Base-by-base conservation (phyloP, 805 yeast genomes). In the Pichia thaimueangensis region DNA sequence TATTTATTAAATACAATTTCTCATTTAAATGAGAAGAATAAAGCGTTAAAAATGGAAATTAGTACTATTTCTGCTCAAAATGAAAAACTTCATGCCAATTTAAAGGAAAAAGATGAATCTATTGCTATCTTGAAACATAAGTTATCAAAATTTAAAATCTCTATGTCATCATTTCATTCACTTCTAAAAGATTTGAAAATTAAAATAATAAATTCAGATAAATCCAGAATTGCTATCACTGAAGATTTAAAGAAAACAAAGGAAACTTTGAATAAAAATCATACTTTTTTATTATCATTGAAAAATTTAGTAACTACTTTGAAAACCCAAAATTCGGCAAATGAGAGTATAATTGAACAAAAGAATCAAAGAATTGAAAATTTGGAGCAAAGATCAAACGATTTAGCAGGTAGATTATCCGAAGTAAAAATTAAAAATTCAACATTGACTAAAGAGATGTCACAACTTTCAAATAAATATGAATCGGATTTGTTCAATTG, bases 391-490 rank as follows among this genome's bases (percentile, higher is more conserved):
- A 68, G 63, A 39, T 47, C 69, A 6, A 69, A 71, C 53, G 70
- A 70, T 42, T 58, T 67, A 20, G 63, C 74, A 9, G 74, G 76
- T 1, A 61, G 68, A 36, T 56, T 73, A 31, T 68, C 72, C 8
- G 77, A 71, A 42, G 75, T 72, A 47, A 71, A 68, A 41, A 56
- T 70, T 11, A 67, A 60, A 41, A 65, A 59, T 3, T 25, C 42
- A 3, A 53, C 55, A n/a, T 47, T 67, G n/a, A 52, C 51, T 22
- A 58, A 53, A 34, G 39, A 41, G 0, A 31, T 60, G 12, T 54
- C 50, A 8, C 41, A 40, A 3, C 19, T 33, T 23, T 45, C 51
- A 22, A 37, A 27, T 8, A 34, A 15, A n/a, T 27, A 42, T 21
- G 50, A 52, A 30, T 28, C 38, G 3, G 28, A 41, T 3, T 52